A percentile compares a stretch with the other conserved stretches of the same genome.
Evolutionary conservation across 495 filamentous ascomycete species (phyloP).

Genomic region (Aspergillus taichungensis): DNA sequence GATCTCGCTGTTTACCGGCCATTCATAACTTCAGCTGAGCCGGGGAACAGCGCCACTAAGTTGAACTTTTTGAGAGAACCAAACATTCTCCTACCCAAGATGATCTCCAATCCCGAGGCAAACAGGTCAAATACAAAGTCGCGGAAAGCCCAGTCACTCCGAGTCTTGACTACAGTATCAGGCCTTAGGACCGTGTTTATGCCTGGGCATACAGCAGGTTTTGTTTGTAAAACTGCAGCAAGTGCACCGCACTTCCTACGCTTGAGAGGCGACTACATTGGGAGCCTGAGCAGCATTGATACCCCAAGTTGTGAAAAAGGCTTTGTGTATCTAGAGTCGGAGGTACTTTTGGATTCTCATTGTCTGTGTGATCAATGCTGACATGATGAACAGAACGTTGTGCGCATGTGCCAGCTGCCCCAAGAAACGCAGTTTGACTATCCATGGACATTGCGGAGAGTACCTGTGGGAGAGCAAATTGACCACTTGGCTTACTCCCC

Average conservation of each 20-base stretch:
- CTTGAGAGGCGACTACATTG: slow-evolving; percentile 53
- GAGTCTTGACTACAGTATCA: slow-evolving; percentile 53
- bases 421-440: slow-evolving; percentile 55
- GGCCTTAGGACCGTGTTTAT: slow-evolving; percentile 75
- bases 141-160: slow-evolving; percentile 43
- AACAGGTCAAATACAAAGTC: slow-evolving; percentile 30
- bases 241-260: slow-evolving; percentile 65
- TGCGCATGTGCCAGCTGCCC: slow-evolving; percentile 62
- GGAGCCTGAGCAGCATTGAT: slow-evolving; percentile 62
- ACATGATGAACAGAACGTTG: slow-evolving; percentile 38
- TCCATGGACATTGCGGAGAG: slow-evolving; percentile 58
- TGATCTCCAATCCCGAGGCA: slow-evolving; percentile 27
- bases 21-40: slow-evolving; percentile 37
- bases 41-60: slow-evolving; percentile 23
- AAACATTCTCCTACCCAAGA: slow-evolving; percentile 51
- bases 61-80: slow-evolving; percentile 71
- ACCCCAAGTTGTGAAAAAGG: slow-evolving; percentile 62
- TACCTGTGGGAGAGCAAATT: slow-evolving; percentile 63
- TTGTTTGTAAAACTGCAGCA: slow-evolving; percentile 69
- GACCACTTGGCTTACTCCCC: slow-evolving; percentile 66
- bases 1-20: slow-evolving; percentile 86
- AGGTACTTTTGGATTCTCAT: slow-evolving; percentile 19
- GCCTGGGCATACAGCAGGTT: slow-evolving; percentile 65
- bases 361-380: slow-evolving; percentile 1
- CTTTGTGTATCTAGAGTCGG: slow-evolving; percentile 67